Evolutionary conservation across 2,329 filamentous ascomycete genomes (phyloP), one percentile per base, ranked within the genome.

Genomic region (Xylaria sp.): DNA sequence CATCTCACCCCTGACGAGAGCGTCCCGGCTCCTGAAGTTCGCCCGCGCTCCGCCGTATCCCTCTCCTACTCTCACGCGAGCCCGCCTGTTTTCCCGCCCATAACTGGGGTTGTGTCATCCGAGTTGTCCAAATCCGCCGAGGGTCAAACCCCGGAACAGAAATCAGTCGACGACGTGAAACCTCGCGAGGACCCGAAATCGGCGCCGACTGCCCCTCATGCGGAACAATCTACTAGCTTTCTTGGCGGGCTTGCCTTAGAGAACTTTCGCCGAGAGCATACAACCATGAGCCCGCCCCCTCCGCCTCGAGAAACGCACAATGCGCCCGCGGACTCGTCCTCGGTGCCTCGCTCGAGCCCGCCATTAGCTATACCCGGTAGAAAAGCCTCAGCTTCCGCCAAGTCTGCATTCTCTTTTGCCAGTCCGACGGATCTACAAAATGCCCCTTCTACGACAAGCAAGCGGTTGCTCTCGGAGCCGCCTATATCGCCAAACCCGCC

Each of bases 201-300:
- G 55, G 68, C 72, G 37, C 70, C 67, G 35, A 69, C 68, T 37
- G 71, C 72, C 2, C 69, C 71, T 2, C 72, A 76, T 55, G 75
- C 71, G 54, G 72, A 70, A 58, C 73, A 75, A 23, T 75, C 76
- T 4, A 30, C 23, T 1, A 75, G 79, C 10, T 85, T 85, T 66
- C 79, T 85, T 54, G 82, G 83, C 13, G 83, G 83, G 2, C 70
- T 82, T 10, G 80, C 82, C 2, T 70, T 84, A 59, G 74, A 76
- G 63, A 83, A 84, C 52, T 79, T 80, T 51, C 77, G 77, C 18
- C 75, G 77, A 49, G 76, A 75, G 49, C 71, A 73, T 63, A 65
- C 65, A 42, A 61, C 67, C 10, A 47, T 63, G 57, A 67, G 55
- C 44, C 64, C 68, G 46, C 60, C 61, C 23, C 42, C 59, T 8